Evolutionary conservation across 257 asterid genomes (phyloP).

Genomic region (Haberlea rhodopensis): DNA sequence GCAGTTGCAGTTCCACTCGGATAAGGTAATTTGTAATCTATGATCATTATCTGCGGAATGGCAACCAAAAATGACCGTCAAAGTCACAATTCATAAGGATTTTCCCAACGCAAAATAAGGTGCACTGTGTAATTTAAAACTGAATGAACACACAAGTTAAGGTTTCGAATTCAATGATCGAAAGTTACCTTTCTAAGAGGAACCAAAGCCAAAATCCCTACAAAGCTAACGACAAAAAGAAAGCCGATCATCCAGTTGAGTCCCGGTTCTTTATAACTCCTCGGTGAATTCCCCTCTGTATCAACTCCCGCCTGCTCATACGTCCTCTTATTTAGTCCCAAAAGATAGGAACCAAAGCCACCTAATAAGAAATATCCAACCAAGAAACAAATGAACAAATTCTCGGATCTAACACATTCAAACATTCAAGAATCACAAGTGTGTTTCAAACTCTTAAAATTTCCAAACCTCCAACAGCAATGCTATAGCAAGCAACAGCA

Average conservation of each 20-base stretch:
- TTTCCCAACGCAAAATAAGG: neutral
- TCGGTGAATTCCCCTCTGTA: conserved; percentile 54
- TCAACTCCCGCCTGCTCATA: conserved; percentile 61
- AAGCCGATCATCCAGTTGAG: conserved; percentile 77
- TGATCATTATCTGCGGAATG: conserved; percentile 49
- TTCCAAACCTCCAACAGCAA: conserved; percentile 72
- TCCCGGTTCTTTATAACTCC: conserved; percentile 48
- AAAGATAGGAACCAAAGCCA: conserved; percentile 66
- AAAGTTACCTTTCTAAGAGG: conserved; percentile 62
- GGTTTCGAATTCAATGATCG: neutral
- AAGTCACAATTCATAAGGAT: neutral
- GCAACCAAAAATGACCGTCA: conserved; percentile 1
- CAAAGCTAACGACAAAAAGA: conserved; percentile 59
- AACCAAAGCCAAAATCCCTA: conserved; percentile 64
- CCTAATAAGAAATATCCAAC: conserved; percentile 37
- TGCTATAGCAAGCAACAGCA: conserved; percentile 86
- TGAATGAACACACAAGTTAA: neutral
- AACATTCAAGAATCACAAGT: neutral
- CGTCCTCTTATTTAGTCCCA: conserved; percentile 56
- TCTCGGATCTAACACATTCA: neutral
- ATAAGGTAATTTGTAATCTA: conserved; percentile 52
- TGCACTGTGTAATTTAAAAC: neutral
- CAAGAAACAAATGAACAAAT: conserved; percentile 7
- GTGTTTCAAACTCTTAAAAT: neutral
- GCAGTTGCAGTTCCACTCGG: conserved; percentile 82